Evolutionary conservation across 2,329 filamentous ascomycete genomes (phyloP), one percentile per base, ranked within the genome.

Genomic region (Colletotrichum liaoningense): DNA sequence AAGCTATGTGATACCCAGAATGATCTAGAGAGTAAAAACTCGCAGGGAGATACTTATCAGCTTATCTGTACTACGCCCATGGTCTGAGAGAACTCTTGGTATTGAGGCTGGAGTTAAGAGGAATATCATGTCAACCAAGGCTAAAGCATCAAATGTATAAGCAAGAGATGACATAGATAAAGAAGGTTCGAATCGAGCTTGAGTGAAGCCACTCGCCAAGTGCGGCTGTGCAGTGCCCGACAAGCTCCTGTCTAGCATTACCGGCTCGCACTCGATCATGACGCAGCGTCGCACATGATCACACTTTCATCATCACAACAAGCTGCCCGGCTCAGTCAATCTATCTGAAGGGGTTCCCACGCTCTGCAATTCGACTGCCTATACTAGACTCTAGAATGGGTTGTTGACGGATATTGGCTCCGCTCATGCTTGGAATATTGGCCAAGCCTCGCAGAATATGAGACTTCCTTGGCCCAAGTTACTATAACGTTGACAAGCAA

Each of bases 191-290:
- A 60, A 42, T 35, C 6, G 33, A 42, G 46, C 52, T 57, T 24
- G 14, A 49, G 54, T 28, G 24, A 70, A 46, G 58, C 16, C 7
- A 38, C n/a, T 42, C 35, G 58, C 69, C 52, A 54, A 69, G 69
- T 59, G 69, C 52, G 69, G 69, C 69, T 58, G 58, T 69, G 66
- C 22, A 63, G 46, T 59, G 59, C 69, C 58, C 65, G 59, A 59
- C 59, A 30, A 26, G 28, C n/a, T 52, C 22, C 22, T 16, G n/a
- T 12, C 7, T 19, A 33, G 16, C 16, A 4, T 28, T 56, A 24
- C 19, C 38, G 63, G 30, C 56, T 56, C 57, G 35, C 58, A 52
- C 28, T 42, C 26, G 22, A 49, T 28, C 30, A 38, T 58, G 67
- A 54, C 30, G 35, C 33, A 12, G 38, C 28, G 38, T 19, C 38